These are phyloP conservation scores for Luvunga scandens DNA, from an alignment of 345 rosid species.

Conservation along the genomic window DNA sequence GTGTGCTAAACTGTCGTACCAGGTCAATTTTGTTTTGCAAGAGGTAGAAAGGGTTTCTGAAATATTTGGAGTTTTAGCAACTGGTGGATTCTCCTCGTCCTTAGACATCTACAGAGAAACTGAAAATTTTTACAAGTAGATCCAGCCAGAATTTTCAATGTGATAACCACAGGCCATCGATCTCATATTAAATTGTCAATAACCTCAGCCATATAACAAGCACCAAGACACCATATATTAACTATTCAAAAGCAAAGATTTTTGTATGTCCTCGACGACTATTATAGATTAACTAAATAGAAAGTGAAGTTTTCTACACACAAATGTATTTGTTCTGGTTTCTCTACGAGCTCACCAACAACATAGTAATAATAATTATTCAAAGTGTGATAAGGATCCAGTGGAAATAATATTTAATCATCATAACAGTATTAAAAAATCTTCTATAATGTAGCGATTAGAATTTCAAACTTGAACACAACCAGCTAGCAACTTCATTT, in stretches of 20 bases:
- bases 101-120: slow-evolving; percentile 35
- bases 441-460: not conserved
- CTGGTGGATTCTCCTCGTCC: slow-evolving; percentile 46
- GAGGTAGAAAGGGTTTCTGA: slow-evolving; percentile 15
- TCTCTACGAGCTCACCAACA: too few relatives aligned
- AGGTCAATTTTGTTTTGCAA: slow-evolving; percentile 25
- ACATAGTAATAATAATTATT: too few relatives aligned
- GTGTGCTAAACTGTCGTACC: slow-evolving; percentile 46
- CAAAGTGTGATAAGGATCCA: too few relatives aligned
- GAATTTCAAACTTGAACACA: not conserved
- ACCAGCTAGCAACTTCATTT: too few relatives aligned
- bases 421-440: not conserved
- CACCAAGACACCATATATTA: not conserved
- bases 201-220: not conserved
- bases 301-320: not conserved
- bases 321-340: too few relatives aligned
- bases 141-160: not conserved
- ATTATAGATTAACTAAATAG: not conserved
- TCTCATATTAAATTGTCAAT: not conserved
- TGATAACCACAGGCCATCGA: not conserved
- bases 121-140: not conserved
- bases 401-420: not conserved
- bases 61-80: slow-evolving; percentile 21
- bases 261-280: not conserved
- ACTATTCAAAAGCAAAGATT: not conserved